Evolutionary conservation across 2,329 filamentous ascomycete species (phyloP), one percentile per base, ranked within the genome.

Genomic region (Myriosclerotinia curreyana): DNA sequence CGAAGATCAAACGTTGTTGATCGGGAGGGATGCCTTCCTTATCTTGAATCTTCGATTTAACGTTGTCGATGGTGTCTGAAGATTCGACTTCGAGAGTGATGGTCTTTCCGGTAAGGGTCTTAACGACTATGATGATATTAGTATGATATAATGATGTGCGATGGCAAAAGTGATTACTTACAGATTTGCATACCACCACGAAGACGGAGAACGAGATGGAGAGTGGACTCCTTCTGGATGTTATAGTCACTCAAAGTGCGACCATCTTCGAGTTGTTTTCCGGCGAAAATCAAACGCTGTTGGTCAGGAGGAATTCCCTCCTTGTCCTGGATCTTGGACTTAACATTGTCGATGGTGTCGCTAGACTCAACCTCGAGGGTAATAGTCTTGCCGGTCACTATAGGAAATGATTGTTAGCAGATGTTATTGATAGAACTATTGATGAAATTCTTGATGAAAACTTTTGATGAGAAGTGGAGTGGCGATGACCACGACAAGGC

Each of bases 11-110:
- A 73, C 93, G 92, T 79, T 96, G 93, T 78, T 96, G 93, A 77
- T 96, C 93, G 2, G 93, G 93, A 0, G 93, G 93, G 62, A 97
- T 96, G 31, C 93, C 93, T 79, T 94, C 90, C 84, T 94, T 94
- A 71, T 94, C 90, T 73, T 94, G 90, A 36, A 97, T 97, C 84
- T 97, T 96, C 6, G 81, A 84, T 82, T 96, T 96, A 1, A 97
- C 93, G 69, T 97, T 98, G 88, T 98, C 94, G 83, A 98, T 98
- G 78, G 94, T 98, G 83, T 99, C 95, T 78, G 89, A 94, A 76
- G 92, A 96, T 88, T 98, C 94, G 83, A 98, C 95, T 91, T 99
- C 94, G 76, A 99, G 93, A 88, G 93, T 97, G 71, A 97, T 96
- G 0, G 93, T 97, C 83, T 97, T 97, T 67, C 93, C 93, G 0